A percentile compares a stretch with the other conserved stretches of the same genome.
These are phyloP conservation scores for Wallacemonas sp. DNA, from an alignment of 208 protist species.

Conservation along the genomic window DNA sequence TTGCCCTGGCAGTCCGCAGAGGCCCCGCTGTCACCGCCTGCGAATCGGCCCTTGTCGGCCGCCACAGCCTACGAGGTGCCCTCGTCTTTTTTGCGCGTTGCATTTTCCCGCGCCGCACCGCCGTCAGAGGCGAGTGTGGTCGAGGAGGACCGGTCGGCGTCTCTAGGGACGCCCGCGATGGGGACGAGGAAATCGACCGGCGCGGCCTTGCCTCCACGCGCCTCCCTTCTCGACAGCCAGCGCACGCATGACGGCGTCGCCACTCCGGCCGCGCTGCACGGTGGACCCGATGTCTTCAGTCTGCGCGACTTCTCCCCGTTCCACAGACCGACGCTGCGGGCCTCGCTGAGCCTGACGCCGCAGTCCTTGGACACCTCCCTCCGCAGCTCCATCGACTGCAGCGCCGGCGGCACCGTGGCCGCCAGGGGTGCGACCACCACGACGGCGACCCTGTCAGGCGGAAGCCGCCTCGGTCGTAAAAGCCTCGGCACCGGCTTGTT, in stretches of 20 bases:
- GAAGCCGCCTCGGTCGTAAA: neutral
- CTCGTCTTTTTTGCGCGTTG: neutral
- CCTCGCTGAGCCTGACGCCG: neutral
- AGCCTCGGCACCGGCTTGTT: neutral
- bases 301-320: neutral
- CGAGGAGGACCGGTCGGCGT: neutral
- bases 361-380: neutral
- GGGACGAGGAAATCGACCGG: neutral
- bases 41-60: neutral
- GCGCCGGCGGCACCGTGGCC: too few relatives aligned
- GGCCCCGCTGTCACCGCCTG: neutral
- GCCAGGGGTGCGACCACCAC: neutral
- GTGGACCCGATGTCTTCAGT: neutral
- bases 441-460: neutral
- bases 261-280: neutral
- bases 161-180: neutral
- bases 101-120: neutral
- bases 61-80: neutral
- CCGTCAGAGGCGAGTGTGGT: neutral
- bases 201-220: too few relatives aligned
- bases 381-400: neutral
- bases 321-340: neutral
- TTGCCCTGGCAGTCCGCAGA: neutral
- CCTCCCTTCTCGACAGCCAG: neutral
- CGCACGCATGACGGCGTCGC: neutral